These are phyloP conservation scores for Sugiyamaella lignohabitans DNA, from an alignment of 805 yeast genomes.

Conservation along the genomic window DNA sequence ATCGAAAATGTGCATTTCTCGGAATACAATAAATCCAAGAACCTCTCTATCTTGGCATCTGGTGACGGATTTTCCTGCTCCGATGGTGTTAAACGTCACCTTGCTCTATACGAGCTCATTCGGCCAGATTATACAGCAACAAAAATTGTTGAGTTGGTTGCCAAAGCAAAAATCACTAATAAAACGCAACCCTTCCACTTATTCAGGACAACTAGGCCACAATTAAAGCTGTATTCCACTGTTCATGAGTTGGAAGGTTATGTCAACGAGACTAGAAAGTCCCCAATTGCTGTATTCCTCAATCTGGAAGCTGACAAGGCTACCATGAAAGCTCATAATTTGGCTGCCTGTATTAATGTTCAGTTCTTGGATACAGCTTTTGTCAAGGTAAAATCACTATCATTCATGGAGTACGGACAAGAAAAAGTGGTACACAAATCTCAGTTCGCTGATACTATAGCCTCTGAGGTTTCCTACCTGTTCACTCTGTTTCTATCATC, in stretches of 20 bases:
- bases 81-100: slow-evolving; percentile 13
- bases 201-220: slow-evolving; percentile 44
- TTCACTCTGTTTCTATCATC: slow-evolving; percentile 33
- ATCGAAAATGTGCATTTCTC: slow-evolving; percentile 51
- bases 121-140: slow-evolving; percentile 26
- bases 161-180: slow-evolving; percentile 65
- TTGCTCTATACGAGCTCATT: slow-evolving; percentile 22
- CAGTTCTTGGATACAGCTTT: slow-evolving; percentile 33
- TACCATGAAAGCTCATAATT: slow-evolving; percentile 33
- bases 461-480: slow-evolving; percentile 36
- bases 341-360: slow-evolving; percentile 47
- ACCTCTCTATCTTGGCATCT: slow-evolving; percentile 28
- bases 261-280: slow-evolving; percentile 33
- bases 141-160: slow-evolving; percentile 49
- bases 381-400: slow-evolving; percentile 21
- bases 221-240: slow-evolving; percentile 28
- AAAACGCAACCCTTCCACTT: slow-evolving; percentile 84
- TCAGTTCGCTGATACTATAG: slow-evolving; percentile 34
- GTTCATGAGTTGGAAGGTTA: slow-evolving; percentile 35
- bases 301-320: slow-evolving; percentile 44
- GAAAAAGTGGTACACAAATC: slow-evolving; percentile 25
- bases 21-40: slow-evolving; percentile 34
- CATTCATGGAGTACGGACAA: slow-evolving; percentile 23
- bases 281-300: slow-evolving; percentile 61
- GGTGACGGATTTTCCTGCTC: slow-evolving; percentile 23